Evolutionary conservation across 176 grass and related monocot species (phyloP), one percentile per base, ranked within the genome.

Genomic region (Lolium perenne): DNA sequence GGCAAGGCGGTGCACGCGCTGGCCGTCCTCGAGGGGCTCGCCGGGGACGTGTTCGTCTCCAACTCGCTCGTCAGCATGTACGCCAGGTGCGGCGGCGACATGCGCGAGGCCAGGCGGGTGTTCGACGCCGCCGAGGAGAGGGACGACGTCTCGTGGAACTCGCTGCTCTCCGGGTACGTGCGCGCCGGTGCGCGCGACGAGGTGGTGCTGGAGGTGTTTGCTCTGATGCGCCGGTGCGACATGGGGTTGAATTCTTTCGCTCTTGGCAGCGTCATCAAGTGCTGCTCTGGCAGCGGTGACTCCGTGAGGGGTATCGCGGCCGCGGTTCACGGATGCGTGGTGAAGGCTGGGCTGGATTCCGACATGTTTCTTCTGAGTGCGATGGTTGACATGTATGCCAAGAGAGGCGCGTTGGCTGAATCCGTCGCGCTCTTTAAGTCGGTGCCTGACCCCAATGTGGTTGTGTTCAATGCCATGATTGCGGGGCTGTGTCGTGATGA

Each of bases 381-480:
- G 20, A 79, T 92, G 78, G 88, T 94, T 26, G 85, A 88, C 65
- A 91, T 94, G 86, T 94, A 94, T 59, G 84, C 94, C 8, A 90
- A 92, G 90, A 86, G 58, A 51, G 76, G 85, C 4, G 32, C 65
- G 50, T 57, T 97, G 71, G 2, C n/a, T 40, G 83, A 84, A 69
- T 87, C 94, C 66, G 70, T 88, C 5, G 74, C 48, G 3, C 66
- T 94, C 50, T 97, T 97, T 21, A 81, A 86, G 84, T 85, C 8
- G 0, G 78, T 92, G 67, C 74, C n/a, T n/a, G 74, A 88, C 56
- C 87, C 92, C n/a, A 97, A 94, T 84, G 82, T 94, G 74, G 88
- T 97, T 25, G 87, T 90, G 71, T 94, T 90, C 83, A 97, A 97
- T 40, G 86, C 92, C 49, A 94, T 94, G 88, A 92, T 97, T 12